phyloP scores from a whole-genome alignment of 805 yeast species.

The Wickerhamiella cacticola region DNA sequence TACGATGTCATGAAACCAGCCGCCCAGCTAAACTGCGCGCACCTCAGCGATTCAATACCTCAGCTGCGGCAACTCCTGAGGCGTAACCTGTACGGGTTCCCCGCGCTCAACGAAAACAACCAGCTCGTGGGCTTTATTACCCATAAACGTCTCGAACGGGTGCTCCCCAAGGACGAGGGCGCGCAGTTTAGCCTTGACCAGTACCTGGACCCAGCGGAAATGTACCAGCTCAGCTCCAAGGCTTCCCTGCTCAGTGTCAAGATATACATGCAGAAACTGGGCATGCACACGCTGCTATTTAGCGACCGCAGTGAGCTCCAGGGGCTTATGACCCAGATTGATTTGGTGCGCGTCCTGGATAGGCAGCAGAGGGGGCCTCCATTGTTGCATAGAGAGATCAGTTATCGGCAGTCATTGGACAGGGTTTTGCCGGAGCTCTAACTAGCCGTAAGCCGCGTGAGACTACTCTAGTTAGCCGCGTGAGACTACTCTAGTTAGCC shows the following conservation, averaged over 20 bases:
- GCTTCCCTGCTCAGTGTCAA: conserved; percentile 4
- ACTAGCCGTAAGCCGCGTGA: too few species aligned
- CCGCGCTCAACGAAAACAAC: conserved; percentile 7
- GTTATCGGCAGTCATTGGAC: conserved; percentile 10
- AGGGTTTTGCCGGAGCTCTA: conserved; percentile 11
- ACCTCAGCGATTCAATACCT: conserved; percentile 6
- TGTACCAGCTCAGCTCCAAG: conserved; percentile 2
- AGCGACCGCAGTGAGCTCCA: conserved; percentile 11
- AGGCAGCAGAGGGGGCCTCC: conserved; percentile 6
- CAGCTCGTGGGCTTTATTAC: conserved; percentile 12
- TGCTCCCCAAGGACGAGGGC: conserved; percentile 7
- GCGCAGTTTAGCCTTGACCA: conserved; percentile 2
- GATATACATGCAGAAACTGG: conserved; percentile 9
- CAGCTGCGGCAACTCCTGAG: conserved; percentile 2
- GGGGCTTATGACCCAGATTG: conserved; percentile 12
- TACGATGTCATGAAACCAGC: conserved; percentile 13
- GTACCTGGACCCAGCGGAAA: background rate
- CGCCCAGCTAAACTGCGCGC: background rate
- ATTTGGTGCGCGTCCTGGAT: conserved; percentile 1
- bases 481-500: too few species aligned
- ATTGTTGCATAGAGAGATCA: conserved; percentile 11
- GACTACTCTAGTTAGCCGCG: too few species aligned
- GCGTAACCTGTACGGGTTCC: conserved; percentile 9
- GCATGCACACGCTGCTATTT: conserved; percentile 11
- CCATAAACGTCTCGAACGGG: background rate